phyloP scores from a whole-genome alignment of 2,329 filamentous ascomycete species.

The Tolypocladium guangdongense region DNA sequence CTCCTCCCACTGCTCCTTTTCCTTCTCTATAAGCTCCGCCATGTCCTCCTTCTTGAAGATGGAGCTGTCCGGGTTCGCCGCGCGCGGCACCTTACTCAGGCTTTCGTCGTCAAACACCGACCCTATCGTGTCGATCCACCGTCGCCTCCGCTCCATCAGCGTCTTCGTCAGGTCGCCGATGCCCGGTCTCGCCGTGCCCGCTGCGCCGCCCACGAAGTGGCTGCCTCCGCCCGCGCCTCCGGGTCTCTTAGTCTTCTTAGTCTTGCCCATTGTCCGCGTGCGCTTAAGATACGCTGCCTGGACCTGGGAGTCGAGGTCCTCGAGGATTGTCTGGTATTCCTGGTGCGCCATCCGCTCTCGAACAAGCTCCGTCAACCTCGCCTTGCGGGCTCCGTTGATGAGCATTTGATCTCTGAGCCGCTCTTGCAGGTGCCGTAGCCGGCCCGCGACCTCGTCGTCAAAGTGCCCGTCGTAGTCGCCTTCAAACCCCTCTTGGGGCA shows the following conservation, averaged over 20 bases:
- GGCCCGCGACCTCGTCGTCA: conserved; percentile 88
- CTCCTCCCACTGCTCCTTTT: conserved; percentile 73
- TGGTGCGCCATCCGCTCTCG: conserved; percentile 92
- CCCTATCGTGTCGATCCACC: conserved; percentile 87
- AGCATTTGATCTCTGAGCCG: conserved; percentile 76
- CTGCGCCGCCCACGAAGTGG: conserved; percentile 46
- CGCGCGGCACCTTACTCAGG: conserved; percentile 58
- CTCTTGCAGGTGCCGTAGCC: conserved; percentile 73
- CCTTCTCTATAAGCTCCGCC: conserved; percentile 60
- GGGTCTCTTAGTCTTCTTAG: conserved; percentile 76
- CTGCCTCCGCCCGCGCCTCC: conserved; percentile 66
- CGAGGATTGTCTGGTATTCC: conserved; percentile 92
- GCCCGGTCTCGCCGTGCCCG: conserved; percentile 58
- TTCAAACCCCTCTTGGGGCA: conserved; percentile 52
- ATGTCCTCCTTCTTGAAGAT: conserved; percentile 69
- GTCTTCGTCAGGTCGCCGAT: conserved; percentile 88
- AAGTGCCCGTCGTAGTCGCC: conserved; percentile 82
- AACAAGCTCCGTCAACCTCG: conserved; percentile 74
- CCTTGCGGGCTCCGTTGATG: conserved; percentile 82
- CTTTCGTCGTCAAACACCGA: conserved; percentile 81
- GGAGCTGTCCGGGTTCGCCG: conserved; percentile 49
- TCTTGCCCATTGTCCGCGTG: conserved; percentile 87
- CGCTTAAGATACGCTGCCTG: conserved; percentile 93
- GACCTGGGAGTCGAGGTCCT: conserved; percentile 91
- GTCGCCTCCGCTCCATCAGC: conserved; percentile 79